phyloP scores from a whole-genome alignment of 257 asterid genomes.

The Lavandula angustifolia region DNA sequence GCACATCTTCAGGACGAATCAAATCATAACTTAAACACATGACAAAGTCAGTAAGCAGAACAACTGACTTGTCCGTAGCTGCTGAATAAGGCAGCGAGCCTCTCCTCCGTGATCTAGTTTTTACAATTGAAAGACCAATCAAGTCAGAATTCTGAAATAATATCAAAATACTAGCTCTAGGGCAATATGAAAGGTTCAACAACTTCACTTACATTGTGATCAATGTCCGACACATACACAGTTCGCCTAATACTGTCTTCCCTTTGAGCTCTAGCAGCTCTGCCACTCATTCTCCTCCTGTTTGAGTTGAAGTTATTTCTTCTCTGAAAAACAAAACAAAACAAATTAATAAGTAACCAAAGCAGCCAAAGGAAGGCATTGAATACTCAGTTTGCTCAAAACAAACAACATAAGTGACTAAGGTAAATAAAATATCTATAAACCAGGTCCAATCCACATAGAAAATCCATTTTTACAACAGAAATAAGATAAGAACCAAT shows the following conservation, averaged over 20 bases:
- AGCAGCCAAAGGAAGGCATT: neutral
- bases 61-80: slow-evolving; percentile 79
- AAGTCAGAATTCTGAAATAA: slow-evolving; percentile 24
- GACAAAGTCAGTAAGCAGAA: slow-evolving; percentile 17
- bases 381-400: too few relatives aligned
- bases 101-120: slow-evolving; percentile 74
- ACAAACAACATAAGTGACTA: too few relatives aligned
- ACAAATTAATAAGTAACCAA: slow-evolving; percentile 8
- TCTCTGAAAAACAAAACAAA: slow-evolving; percentile 59
- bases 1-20: neutral
- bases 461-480: too few relatives aligned
- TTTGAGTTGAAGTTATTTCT: slow-evolving; percentile 56
- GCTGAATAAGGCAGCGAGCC: slow-evolving; percentile 74
- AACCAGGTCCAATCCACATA: too few relatives aligned
- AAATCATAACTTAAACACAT: neutral
- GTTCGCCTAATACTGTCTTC: slow-evolving; percentile 86
- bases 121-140: slow-evolving; percentile 34
- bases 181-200: neutral
- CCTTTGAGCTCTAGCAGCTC: slow-evolving; percentile 77
- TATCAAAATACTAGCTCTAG: neutral
- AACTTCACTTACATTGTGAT: slow-evolving; percentile 58
- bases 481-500: neutral
- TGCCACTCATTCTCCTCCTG: slow-evolving; percentile 60
- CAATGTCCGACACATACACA: slow-evolving; percentile 82
- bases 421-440: too few relatives aligned